Evolutionary conservation across 495 filamentous ascomycete genomes (phyloP).

Genomic region (Tuber umbilicatum): DNA sequence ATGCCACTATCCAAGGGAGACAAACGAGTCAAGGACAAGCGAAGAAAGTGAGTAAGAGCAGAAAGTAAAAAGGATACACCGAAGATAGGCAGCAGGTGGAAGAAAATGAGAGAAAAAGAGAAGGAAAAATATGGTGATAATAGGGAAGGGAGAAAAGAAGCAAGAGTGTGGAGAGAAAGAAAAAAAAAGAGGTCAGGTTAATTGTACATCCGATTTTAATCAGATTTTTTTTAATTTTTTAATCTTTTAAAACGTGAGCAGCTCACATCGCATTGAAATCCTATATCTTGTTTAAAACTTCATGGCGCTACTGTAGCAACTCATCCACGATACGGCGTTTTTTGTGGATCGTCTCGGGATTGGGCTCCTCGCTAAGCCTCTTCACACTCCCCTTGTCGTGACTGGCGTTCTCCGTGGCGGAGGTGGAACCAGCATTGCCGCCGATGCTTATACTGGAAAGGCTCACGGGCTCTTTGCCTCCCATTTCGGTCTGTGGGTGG

Average conservation of each 20-base stretch:
- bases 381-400: not conserved
- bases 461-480: not conserved
- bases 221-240: not conserved
- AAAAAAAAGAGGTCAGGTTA: constrained; percentile 14
- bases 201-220: constrained; percentile 27
- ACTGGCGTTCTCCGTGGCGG: not conserved
- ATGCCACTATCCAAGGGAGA: not conserved
- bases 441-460: not conserved
- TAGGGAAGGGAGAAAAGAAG: constrained; percentile 1
- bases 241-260: not conserved
- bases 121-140: constrained; percentile 4
- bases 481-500: not conserved
- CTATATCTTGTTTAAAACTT: not conserved
- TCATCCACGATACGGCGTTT: constrained; percentile 25
- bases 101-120: constrained; percentile 7
- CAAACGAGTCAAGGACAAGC: not conserved
- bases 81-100: not conserved
- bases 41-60: not conserved
- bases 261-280: not conserved
- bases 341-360: not conserved
- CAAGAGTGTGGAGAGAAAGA: not conserved
- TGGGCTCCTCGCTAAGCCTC: not conserved
- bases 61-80: not conserved
- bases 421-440: not conserved
- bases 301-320: not conserved